phyloP scores from a whole-genome alignment of 2,329 filamentous ascomycete species.

The Trichoderma lentiforme region DNA sequence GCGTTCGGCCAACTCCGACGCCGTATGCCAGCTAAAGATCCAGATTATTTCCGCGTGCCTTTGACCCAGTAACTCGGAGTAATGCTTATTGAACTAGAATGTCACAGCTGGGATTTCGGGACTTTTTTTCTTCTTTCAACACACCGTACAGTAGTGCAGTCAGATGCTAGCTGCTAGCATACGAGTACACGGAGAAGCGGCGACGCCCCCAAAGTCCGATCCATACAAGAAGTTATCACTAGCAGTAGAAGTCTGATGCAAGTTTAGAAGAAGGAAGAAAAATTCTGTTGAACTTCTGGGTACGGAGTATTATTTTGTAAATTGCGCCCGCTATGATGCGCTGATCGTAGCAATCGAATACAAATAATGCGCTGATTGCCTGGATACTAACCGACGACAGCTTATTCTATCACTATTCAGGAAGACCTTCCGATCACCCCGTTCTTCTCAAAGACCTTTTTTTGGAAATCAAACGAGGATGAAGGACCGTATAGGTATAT shows the following conservation, averaged over 20 bases:
- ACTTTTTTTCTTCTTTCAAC: not conserved
- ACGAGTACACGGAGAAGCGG: not conserved
- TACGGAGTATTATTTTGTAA: not conserved
- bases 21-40: not conserved
- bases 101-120: not conserved
- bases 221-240: not conserved
- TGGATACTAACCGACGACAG: not conserved
- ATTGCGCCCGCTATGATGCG: not conserved
- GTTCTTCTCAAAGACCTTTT: not conserved
- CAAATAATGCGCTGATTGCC: not conserved
- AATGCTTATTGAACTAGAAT: not conserved
- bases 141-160: not conserved
- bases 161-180: not conserved
- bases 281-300: not conserved
- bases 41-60: not conserved
- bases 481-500: not conserved
- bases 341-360: not conserved
- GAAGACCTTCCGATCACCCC: not conserved
- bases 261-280: not conserved
- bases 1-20: not conserved
- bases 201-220: not conserved
- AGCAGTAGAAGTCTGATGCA: not conserved
- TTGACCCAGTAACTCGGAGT: not conserved
- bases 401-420: not conserved
- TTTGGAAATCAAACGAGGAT: not conserved